Evolutionary conservation across 345 rosid species (phyloP).

Genomic region (Erodium maritimum): DNA sequence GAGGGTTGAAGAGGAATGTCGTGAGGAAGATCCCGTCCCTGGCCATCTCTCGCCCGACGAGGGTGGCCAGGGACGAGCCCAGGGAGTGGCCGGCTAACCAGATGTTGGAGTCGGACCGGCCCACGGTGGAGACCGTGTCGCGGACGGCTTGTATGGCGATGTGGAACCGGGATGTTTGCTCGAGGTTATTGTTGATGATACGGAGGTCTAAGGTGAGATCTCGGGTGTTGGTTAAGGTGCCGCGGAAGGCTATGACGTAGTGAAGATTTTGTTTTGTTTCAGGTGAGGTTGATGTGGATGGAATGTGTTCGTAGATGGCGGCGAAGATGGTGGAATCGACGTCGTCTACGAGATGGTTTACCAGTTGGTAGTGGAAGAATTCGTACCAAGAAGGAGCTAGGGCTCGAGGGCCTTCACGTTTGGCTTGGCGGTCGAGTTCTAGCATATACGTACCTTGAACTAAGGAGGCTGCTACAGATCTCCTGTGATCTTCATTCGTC

Average conservation of each 20-base stretch:
- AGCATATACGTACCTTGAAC: slow-evolving; percentile 70
- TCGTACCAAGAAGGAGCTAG: slow-evolving; percentile 81
- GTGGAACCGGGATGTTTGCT: slow-evolving; percentile 59
- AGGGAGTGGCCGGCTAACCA: slow-evolving; percentile 95
- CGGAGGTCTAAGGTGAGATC: slow-evolving; percentile 59
- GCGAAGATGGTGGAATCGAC: slow-evolving; percentile 70
- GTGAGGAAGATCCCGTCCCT: slow-evolving; percentile 36
- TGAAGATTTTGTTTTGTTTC: slow-evolving; percentile 32
- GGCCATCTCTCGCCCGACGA: slow-evolving; percentile 73
- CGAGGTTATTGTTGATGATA: slow-evolving; percentile 54
- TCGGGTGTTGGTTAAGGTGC: slow-evolving; percentile 67
- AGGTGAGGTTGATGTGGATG: slow-evolving; percentile 17
- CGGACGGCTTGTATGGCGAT: slow-evolving; percentile 66
- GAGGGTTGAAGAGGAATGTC: slow-evolving; percentile 75
- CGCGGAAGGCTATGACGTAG: slow-evolving; percentile 66
- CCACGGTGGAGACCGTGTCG: slow-evolving; percentile 52
- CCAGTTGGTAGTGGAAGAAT: slow-evolving; percentile 52
- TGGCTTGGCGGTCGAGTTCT: slow-evolving; percentile 81
- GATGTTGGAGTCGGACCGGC: slow-evolving; percentile 49
- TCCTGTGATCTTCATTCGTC: slow-evolving; percentile 51
- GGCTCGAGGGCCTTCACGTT: slow-evolving; percentile 47
- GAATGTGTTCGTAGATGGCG: slow-evolving; percentile 58
- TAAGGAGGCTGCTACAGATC: slow-evolving; percentile 68
- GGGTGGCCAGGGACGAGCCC: slow-evolving; percentile 75
- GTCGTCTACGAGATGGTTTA: slow-evolving; percentile 52